Percentiles rank a stretch among this genome's conserved stretches.
phyloP scores from a whole-genome alignment of 129 eudicot genomes.

The Flaveria ramosissima region DNA sequence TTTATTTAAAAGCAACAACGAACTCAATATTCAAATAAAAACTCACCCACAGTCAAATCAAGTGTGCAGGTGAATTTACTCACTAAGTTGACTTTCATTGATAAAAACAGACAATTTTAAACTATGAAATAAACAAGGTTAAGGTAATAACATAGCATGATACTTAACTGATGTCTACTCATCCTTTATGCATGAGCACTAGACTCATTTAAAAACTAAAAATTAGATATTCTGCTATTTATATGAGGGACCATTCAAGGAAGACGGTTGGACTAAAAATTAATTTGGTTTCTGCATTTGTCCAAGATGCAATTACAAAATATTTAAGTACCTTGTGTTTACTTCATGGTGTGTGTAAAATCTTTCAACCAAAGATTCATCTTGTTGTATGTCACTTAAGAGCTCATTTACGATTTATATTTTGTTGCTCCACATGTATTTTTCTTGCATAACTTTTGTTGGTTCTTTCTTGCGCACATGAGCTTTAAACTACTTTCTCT shows the following conservation, averaged over 20 bases:
- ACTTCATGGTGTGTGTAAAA: too few relatives aligned
- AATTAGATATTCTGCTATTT: neutral
- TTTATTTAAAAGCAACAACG: conserved; percentile 24
- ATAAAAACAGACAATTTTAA: neutral
- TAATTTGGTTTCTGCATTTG: conserved; percentile 7
- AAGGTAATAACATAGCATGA: conserved; percentile 22
- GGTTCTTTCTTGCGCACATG: too few relatives aligned
- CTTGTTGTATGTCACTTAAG: too few relatives aligned
- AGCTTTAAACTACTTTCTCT: too few relatives aligned
- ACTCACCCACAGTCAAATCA: conserved; percentile 4
- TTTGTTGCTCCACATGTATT: too few relatives aligned
- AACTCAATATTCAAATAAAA: neutral
- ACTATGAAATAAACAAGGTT: neutral
- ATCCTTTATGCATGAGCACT: conserved; percentile 15
- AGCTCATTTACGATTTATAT: too few relatives aligned
- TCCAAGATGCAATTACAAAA: neutral
- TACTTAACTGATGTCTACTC: conserved; percentile 5
- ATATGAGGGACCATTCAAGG: neutral
- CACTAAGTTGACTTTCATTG: neutral
- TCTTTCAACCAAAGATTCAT: too few relatives aligned
- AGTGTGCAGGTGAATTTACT: conserved; percentile 5
- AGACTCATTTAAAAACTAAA: neutral
- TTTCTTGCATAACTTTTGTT: neutral
- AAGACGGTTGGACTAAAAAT: neutral
- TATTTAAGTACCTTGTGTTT: too few relatives aligned